Conservation (phyloP, 176 grass and related monocot species). For the Triticum urartu region DNA sequence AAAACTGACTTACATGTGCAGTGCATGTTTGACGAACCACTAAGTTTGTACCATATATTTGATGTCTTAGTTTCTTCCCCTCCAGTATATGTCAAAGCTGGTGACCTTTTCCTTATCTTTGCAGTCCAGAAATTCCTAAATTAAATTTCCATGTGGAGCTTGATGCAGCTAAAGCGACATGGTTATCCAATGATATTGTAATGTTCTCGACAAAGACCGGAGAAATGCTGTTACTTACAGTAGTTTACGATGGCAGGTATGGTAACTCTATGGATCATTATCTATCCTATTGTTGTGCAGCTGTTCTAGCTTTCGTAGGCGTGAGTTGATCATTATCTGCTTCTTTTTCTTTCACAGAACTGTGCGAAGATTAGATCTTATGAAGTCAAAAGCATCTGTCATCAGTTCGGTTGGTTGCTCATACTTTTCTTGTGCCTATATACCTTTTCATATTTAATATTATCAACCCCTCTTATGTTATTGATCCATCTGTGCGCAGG, state of each 20-base stretch:
- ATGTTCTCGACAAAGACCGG: slow-evolving; percentile 88
- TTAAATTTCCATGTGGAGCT: slow-evolving; percentile 82
- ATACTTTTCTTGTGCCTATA: slow-evolving; percentile 26
- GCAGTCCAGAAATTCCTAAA: slow-evolving; percentile 84
- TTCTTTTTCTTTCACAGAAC: slow-evolving; percentile 52
- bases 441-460: slow-evolving; percentile 5
- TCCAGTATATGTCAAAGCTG: slow-evolving; percentile 2
- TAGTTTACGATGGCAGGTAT: slow-evolving; percentile 86
- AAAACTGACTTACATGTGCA: neutral
- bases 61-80: slow-evolving; percentile 8
- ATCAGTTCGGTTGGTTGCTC: slow-evolving; percentile 77
- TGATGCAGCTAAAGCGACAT: slow-evolving; percentile 86
- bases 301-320: slow-evolving; percentile 10
- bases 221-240: slow-evolving; percentile 76
- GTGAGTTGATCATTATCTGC: neutral
- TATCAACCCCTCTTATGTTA: neutral
- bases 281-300: neutral
- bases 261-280: neutral
- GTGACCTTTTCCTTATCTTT: slow-evolving; percentile 33
- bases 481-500: slow-evolving; percentile 47
- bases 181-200: slow-evolving; percentile 80
- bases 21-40: neutral
- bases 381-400: slow-evolving; percentile 91
- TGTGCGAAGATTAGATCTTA: slow-evolving; percentile 94
- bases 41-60: neutral